A percentile compares a stretch with the other conserved stretches of the same genome.
Evolutionary conservation across 208 protist species (phyloP).

Genomic region (Trypanosoma conorhini): DNA sequence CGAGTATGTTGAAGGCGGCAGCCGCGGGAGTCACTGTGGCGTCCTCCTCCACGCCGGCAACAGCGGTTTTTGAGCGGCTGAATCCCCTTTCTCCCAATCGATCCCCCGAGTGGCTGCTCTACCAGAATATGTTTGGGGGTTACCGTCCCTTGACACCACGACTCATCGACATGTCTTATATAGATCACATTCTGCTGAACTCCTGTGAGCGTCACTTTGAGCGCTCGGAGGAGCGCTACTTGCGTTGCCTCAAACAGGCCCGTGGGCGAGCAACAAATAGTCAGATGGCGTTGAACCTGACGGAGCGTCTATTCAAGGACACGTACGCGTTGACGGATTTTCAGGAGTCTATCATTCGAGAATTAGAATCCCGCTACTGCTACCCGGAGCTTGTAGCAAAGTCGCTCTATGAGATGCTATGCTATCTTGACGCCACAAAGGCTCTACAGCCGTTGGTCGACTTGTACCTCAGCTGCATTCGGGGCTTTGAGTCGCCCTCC

Average conservation of each 20-base stretch:
- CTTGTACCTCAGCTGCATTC: conserved; percentile 78
- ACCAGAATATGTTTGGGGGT: conserved; percentile 72
- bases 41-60: conserved; percentile 71
- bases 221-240: conserved; percentile 75
- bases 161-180: conserved; percentile 78
- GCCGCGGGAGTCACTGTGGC: conserved; percentile 37
- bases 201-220: conserved; percentile 79
- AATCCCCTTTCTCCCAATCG: conserved; percentile 87
- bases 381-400: conserved; percentile 90
- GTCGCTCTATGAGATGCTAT: conserved; percentile 88
- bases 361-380: conserved; percentile 83
- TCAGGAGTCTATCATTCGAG: conserved; percentile 82
- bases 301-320: conserved; percentile 83
- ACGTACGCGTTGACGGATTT: conserved; percentile 81
- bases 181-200: conserved; percentile 82
- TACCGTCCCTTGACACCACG: conserved; percentile 79
- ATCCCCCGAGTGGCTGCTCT: conserved; percentile 82
- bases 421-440: conserved; percentile 76
- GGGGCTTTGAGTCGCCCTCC: conserved; percentile 81
- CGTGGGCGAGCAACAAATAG: conserved; percentile 61
- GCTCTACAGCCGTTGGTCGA: conserved; percentile 52
- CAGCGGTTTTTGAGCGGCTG: conserved; percentile 72
- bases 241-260: conserved; percentile 56
- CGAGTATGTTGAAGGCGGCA: conserved; percentile 25
- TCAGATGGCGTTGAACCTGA: conserved; percentile 67